Conservation (phyloP, 257 asterid species). For the Solanum peruvianum region DNA sequence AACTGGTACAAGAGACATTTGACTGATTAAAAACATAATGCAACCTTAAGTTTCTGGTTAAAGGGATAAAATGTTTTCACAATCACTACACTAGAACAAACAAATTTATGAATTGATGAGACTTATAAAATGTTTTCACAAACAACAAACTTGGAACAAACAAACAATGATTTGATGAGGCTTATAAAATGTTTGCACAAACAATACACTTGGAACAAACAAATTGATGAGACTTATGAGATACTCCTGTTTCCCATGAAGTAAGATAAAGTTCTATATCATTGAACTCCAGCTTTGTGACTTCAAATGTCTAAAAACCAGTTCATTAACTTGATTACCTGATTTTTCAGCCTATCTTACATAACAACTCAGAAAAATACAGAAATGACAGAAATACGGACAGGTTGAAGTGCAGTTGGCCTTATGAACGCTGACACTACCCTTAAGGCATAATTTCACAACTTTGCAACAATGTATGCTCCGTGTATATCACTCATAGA, state of each 20-base stretch:
- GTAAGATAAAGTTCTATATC: not conserved
- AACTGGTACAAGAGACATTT: not conserved
- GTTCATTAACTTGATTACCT: not conserved
- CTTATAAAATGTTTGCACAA: no score
- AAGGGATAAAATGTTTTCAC: not conserved
- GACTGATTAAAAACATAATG: not conserved
- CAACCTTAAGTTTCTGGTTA: not conserved
- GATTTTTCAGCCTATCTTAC: not conserved
- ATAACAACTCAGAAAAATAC: not conserved
- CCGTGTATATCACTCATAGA: not conserved
- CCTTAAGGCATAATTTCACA: not conserved
- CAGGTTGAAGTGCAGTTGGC: not conserved
- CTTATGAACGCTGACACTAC: not conserved
- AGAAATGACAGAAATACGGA: not conserved
- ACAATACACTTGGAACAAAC: no score
- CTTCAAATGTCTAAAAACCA: not conserved
- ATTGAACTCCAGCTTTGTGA: not conserved
- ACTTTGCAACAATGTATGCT: not conserved
- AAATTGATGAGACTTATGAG: no score
- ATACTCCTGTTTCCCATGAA: not conserved
- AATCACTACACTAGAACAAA: not conserved
- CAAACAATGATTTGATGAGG: no score
- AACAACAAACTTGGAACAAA: no score
- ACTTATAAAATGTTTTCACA: not conserved
- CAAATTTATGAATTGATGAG: not conserved